Conservation (phyloP, 208 protist genomes). For the Leishmania martiniquensis region DNA sequence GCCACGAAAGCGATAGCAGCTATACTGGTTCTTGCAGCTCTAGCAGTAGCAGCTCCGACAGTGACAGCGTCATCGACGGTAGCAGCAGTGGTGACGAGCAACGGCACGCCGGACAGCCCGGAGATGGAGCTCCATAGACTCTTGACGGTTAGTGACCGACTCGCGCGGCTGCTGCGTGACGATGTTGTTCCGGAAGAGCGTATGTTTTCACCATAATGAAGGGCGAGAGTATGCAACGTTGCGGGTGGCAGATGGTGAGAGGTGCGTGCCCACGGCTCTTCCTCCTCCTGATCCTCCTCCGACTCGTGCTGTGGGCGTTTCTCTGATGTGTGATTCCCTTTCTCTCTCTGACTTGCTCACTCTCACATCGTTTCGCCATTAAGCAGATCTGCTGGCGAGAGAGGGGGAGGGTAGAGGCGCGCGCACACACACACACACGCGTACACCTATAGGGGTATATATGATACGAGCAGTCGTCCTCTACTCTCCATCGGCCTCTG, state of each 20-base stretch:
- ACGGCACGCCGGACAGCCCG: background rate
- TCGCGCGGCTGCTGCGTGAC: background rate
- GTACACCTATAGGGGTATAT: too few species aligned
- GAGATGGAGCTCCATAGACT: background rate
- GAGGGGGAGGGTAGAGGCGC: too few species aligned
- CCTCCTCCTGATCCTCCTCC: background rate
- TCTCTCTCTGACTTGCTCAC: background rate
- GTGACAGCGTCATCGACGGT: constrained; percentile 10
- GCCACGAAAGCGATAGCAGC: constrained; percentile 8
- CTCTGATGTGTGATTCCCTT: too few species aligned
- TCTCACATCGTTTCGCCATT: too few species aligned
- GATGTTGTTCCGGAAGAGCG: background rate
- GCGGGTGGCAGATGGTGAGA: too few species aligned
- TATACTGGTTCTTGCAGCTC: constrained; percentile 7
- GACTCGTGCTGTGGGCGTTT: too few species aligned
- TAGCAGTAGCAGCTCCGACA: constrained; percentile 10
- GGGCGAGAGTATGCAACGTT: background rate
- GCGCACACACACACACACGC: too few species aligned
- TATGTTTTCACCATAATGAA: background rate
- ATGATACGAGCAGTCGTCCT: background rate
- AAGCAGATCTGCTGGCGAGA: background rate
- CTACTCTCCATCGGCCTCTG: background rate
- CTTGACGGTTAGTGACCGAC: background rate
- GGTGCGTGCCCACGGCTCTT: background rate
- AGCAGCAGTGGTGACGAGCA: constrained; percentile 16